phyloP scores from a whole-genome alignment of 768 basidiomycete genomes.

The Hebeloma cylindrosporum region DNA sequence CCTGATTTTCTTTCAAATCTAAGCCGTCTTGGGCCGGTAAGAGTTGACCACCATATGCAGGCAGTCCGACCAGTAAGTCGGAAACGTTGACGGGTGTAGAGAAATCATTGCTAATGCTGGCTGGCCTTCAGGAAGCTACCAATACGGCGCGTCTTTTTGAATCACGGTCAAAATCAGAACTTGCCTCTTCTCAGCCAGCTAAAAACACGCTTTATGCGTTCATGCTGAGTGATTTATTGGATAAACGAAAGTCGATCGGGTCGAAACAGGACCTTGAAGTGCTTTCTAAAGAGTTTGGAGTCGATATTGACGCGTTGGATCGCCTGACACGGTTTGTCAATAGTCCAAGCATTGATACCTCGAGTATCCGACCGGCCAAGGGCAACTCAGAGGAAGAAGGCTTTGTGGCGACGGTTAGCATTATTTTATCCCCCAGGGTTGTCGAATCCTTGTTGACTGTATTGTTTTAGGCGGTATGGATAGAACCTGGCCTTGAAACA shows the following conservation, averaged over 20 bases:
- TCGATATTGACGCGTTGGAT: slow-evolving; percentile 55
- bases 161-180: slow-evolving; percentile 55
- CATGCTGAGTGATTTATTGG: slow-evolving; percentile 56
- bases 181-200: slow-evolving; percentile 34
- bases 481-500: slow-evolving; percentile 33
- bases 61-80: slow-evolving; percentile 46
- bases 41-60: slow-evolving; percentile 65
- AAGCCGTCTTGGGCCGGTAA: slow-evolving; percentile 62
- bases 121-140: slow-evolving; percentile 20
- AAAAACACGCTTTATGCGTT: slow-evolving; percentile 57
- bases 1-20: slow-evolving; percentile 71
- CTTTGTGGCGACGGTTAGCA: slow-evolving; percentile 49
- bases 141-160: slow-evolving; percentile 47
- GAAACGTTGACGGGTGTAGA: neutral
- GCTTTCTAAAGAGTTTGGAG: slow-evolving; percentile 53
- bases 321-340: slow-evolving; percentile 57
- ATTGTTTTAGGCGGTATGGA: slow-evolving; percentile 43
- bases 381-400: slow-evolving; percentile 59
- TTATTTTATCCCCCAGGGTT: slow-evolving; percentile 1
- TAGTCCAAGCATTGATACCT: slow-evolving; percentile 59
- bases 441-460: neutral
- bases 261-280: slow-evolving; percentile 42
- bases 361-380: slow-evolving; percentile 36
- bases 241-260: slow-evolving; percentile 54
- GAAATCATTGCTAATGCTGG: slow-evolving; percentile 6